These are phyloP conservation scores for Hymenoscyphus salicellus DNA, from an alignment of 2,329 filamentous ascomycete genomes.

Conservation along the genomic window DNA sequence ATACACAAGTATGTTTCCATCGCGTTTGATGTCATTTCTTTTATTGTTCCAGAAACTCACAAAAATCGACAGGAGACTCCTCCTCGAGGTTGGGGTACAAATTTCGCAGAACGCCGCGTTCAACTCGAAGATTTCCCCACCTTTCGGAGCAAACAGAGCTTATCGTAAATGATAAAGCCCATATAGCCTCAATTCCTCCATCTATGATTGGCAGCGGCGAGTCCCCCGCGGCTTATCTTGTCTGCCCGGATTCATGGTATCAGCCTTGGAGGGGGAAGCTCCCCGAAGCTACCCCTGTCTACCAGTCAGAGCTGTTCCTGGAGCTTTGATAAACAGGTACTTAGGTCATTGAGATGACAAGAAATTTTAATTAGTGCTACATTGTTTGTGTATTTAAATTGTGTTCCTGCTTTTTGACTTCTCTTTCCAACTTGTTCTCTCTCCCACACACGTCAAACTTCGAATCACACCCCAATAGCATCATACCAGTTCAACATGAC, in stretches of 20 bases:
- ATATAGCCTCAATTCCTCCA: neutral
- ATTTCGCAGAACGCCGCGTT: neutral
- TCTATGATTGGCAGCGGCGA: conserved; percentile 16
- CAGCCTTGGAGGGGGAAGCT: conserved; percentile 14
- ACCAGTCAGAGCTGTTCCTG: conserved; percentile 8
- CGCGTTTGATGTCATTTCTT: no score
- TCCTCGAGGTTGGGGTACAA: neutral
- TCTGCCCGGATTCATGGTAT: conserved; percentile 7
- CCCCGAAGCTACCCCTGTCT: neutral
- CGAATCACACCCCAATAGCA: neutral
- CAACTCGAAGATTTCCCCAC: neutral
- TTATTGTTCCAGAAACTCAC: no score
- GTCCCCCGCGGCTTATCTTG: conserved; percentile 16
- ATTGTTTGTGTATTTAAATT: conserved; percentile 15
- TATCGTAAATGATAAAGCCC: conserved; percentile 16
- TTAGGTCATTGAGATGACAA: conserved; percentile 9
- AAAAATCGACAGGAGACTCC: no score
- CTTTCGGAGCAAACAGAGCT: conserved; percentile 18
- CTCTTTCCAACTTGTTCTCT: neutral
- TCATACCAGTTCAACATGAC: conserved; percentile 22
- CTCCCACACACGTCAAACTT: neutral
- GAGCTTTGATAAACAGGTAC: conserved; percentile 4
- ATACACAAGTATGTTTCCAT: no score
- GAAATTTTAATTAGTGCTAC: conserved; percentile 4
- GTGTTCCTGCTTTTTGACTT: conserved; percentile 1